These are phyloP conservation scores for Phylloporus scabripes DNA, from an alignment of 768 basidiomycete genomes.

Conservation along the genomic window DNA sequence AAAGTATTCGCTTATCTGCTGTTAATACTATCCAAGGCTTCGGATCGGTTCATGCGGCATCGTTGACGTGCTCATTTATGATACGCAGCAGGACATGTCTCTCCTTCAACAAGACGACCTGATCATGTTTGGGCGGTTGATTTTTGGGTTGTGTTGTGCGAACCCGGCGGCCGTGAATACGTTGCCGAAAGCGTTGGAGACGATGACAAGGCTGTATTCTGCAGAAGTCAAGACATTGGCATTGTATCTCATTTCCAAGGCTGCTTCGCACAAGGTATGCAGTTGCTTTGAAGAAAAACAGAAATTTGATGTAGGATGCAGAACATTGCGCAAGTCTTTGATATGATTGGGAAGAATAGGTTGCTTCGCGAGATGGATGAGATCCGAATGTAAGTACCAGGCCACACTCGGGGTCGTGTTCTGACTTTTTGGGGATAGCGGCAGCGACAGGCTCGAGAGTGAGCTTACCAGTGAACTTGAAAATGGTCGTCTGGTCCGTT, in stretches of 20 bases:
- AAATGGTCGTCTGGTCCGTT: slow-evolving; percentile 84
- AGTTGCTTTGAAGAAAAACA: neutral
- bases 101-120: slow-evolving; percentile 85
- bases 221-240: slow-evolving; percentile 77
- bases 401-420: neutral
- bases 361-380: slow-evolving; percentile 79
- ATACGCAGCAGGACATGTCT: slow-evolving; percentile 54
- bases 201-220: slow-evolving; percentile 67
- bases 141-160: slow-evolving; percentile 74
- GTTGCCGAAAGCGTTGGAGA: slow-evolving; percentile 70
- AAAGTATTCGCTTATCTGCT: neutral
- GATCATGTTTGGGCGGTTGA: slow-evolving; percentile 74
- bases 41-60: slow-evolving; percentile 86
- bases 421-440: slow-evolving; percentile 39
- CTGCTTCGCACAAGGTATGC: slow-evolving; percentile 55
- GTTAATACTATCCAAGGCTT: slow-evolving; percentile 41
- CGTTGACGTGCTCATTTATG: slow-evolving; percentile 79
- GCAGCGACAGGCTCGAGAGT: slow-evolving; percentile 73
- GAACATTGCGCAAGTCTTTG: slow-evolving; percentile 75
- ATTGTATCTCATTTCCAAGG: slow-evolving; percentile 72
- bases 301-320: slow-evolving; percentile 25
- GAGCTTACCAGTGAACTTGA: slow-evolving; percentile 88
- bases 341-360: slow-evolving; percentile 64
- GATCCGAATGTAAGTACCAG: slow-evolving; percentile 56
- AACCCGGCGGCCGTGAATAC: slow-evolving; percentile 54